phyloP scores from a whole-genome alignment of 73 alveolate genomes.

The Durusdinium trenchii region DNA sequence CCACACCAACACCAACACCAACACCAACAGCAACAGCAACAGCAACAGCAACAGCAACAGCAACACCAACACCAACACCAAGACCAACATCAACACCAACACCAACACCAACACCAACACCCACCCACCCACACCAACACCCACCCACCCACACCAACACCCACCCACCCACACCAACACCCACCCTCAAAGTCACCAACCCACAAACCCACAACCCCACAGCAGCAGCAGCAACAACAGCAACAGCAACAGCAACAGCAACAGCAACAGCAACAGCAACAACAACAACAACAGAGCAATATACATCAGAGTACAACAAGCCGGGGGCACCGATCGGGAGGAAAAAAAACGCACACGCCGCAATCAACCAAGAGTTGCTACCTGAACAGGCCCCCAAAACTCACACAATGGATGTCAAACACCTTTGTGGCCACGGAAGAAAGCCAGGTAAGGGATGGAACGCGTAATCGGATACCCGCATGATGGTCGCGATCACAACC shows the following conservation, averaged over 20 bases:
- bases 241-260: background rate
- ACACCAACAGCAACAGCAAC: background rate
- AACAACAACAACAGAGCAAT: background rate
- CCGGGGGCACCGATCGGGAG: no score
- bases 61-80: background rate
- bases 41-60: background rate
- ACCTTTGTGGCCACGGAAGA: no score
- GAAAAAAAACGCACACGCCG: no score
- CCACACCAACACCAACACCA: background rate
- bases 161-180: background rate
- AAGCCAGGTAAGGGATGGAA: no score
- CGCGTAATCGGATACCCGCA: no score
- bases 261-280: background rate
- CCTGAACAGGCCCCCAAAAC: no score
- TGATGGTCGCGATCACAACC: no score
- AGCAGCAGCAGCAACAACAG: background rate
- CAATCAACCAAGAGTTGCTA: no score
- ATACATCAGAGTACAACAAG: no score
- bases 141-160: background rate
- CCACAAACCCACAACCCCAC: background rate
- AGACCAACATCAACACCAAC: background rate
- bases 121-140: background rate
- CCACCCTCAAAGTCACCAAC: background rate
- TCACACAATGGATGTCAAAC: no score
- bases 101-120: background rate